phyloP scores from a whole-genome alignment of 148 eudicot species.

The Talinum fruticosum region DNA sequence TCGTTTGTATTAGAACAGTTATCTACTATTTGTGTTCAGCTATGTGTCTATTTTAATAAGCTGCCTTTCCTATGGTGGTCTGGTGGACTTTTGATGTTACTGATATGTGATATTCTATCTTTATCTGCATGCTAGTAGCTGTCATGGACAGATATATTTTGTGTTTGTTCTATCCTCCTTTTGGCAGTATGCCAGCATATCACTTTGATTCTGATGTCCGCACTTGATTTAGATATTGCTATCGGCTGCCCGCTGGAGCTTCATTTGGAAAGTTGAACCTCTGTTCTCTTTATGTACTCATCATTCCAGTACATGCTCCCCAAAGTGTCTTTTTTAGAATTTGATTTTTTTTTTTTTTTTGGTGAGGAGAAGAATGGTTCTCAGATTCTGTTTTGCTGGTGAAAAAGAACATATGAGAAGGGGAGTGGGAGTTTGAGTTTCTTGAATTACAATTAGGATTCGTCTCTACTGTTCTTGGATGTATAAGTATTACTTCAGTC shows the following conservation, averaged over 20 bases:
- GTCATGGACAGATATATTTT: neutral
- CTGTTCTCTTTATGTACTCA: too few species aligned
- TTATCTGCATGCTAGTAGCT: conserved; percentile 2
- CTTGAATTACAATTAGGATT: neutral
- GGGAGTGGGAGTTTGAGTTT: neutral
- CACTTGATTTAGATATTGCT: neutral
- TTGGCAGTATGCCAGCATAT: neutral
- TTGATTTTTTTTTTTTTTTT: too few species aligned
- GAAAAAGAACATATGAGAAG: neutral
- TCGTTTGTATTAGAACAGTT: neutral
- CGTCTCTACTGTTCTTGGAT: neutral
- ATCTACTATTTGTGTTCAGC: neutral
- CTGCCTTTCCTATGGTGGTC: neutral
- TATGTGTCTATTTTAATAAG: neutral
- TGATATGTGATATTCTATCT: neutral
- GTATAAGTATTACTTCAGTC: too few species aligned
- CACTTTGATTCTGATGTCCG: neutral
- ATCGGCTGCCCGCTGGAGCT: neutral
- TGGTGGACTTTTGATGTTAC: neutral
- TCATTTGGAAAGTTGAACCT: too few species aligned
- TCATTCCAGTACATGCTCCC: too few species aligned
- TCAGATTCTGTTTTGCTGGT: neutral
- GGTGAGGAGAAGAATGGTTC: too few species aligned
- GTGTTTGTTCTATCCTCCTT: neutral
- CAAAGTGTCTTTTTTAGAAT: too few species aligned